Evolutionary conservation across 1,139 yeast species (phyloP).

Genomic region (Saccharomycopsis phalli): DNA sequence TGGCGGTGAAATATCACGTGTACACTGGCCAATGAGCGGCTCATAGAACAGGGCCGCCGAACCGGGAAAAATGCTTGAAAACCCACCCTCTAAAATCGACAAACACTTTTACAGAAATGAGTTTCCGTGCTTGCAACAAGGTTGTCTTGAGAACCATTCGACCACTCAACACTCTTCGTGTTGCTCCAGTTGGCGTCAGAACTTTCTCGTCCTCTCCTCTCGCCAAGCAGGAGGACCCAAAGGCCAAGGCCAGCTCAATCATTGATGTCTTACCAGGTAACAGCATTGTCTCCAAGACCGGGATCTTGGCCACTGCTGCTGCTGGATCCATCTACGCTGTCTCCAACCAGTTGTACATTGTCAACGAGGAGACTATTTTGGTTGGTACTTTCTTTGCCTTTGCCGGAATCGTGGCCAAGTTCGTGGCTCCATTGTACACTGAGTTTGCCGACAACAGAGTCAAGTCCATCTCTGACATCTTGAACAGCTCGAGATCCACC

Average conservation of each 20-base stretch:
- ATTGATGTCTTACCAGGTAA: constrained; percentile 92
- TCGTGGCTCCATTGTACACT: constrained; percentile 88
- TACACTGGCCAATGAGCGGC: constrained; percentile 6
- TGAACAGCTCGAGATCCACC: constrained; percentile 81
- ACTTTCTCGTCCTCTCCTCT: constrained; percentile 41
- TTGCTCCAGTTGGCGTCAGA: constrained; percentile 50
- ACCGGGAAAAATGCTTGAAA: constrained; percentile 3
- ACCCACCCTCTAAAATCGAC: constrained; percentile 8
- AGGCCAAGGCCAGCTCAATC: constrained; percentile 82
- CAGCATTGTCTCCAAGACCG: constrained; percentile 82
- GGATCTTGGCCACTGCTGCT: constrained; percentile 87
- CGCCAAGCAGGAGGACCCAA: constrained; percentile 52
- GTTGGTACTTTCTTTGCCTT: constrained; percentile 74
- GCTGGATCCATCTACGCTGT: constrained; percentile 93
- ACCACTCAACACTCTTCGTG: constrained; percentile 23
- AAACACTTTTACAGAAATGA: constrained; percentile 21
- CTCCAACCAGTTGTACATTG: constrained; percentile 83
- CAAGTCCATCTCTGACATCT: constrained; percentile 68
- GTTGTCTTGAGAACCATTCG: constrained; percentile 24
- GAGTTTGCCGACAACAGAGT: constrained; percentile 93
- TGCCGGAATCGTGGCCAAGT: constrained; percentile 69
- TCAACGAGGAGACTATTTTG: constrained; percentile 90
- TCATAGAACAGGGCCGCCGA: constrained; percentile 1
- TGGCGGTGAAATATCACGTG: neutral
- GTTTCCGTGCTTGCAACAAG: constrained; percentile 24